Evolutionary conservation across 2,329 filamentous ascomycete genomes (phyloP), one percentile per base, ranked within the genome.

Genomic region (Colletotrichum karsti): DNA sequence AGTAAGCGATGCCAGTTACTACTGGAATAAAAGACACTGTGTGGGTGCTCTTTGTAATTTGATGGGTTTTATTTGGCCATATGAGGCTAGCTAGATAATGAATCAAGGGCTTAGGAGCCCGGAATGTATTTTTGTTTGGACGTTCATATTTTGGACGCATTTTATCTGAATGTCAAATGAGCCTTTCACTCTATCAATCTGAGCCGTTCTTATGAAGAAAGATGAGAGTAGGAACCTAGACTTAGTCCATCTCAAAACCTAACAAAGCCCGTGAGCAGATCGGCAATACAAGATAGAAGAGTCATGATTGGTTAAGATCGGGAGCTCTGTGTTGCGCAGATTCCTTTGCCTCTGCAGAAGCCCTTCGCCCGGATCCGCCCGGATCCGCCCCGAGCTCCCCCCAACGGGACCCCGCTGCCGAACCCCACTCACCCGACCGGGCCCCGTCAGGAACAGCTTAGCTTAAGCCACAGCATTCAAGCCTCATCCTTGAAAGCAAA

Each of bases 291-390:
- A 51, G 2, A 28, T 10, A 6, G 7, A n/a, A 22, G 42, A 20
- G 12, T 22, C 28, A 33, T 30, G 30, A 64, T 67, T 64, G 46
- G 64, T 22, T 26, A 10, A 20, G n/a, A n/a, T n/a, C n/a, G 18
- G 5, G 8, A 15, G 20, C 15, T n/a, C n/a, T n/a, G n/a, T 13
- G n/a, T 59, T 6, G 42, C 35, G 56, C 30, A 26, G 26, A 18
- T 28, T 53, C n/a, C 39, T 13, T 44, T 41, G 13, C 60, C 60
- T 53, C 60, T 68, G 61, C 54, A 68, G 60, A 24, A 55, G 39
- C 28, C 41, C 54, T 30, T 59, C 53, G 54, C 44, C 42, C 50
- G 39, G 50, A 39, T 30, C 62, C 28, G 56, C 35, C 57, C 33
- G 33, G 33, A 35, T 35, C 33, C 33, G 33, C 33, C 10, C 51